Conservation (phyloP, 1,284 basidiomycete genomes). For the Cutaneotrichosporon mucoides region DNA sequence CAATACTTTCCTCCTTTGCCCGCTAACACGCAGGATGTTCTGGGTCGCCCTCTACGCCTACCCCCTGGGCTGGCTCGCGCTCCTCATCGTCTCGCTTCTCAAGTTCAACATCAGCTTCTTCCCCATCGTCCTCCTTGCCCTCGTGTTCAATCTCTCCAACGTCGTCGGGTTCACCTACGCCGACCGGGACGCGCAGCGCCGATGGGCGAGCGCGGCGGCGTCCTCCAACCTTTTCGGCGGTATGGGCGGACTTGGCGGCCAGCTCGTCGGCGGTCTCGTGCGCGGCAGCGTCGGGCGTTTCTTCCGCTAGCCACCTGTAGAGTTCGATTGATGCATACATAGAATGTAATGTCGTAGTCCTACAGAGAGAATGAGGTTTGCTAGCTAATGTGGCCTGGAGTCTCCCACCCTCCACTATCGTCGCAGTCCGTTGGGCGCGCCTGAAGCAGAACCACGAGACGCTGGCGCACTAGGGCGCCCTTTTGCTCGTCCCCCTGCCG, state of each 20-base stretch:
- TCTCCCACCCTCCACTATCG: too few relatives aligned
- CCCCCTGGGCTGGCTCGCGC: slow-evolving; percentile 75
- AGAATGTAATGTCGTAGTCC: neutral
- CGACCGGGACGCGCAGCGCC: slow-evolving; percentile 79
- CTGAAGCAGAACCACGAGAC: too few relatives aligned
- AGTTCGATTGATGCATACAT: slow-evolving; percentile 11
- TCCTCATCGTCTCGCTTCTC: slow-evolving; percentile 80
- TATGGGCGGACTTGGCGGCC: slow-evolving; percentile 64
- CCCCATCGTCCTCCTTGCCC: slow-evolving; percentile 78
- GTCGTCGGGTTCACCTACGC: slow-evolving; percentile 68
- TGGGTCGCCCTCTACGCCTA: slow-evolving; percentile 82
- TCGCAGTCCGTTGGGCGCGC: neutral
- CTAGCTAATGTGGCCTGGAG: too few relatives aligned
- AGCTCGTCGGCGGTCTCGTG: slow-evolving; percentile 70
- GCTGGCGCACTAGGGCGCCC: too few relatives aligned
- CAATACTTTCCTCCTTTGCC: too few relatives aligned
- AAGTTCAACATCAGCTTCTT: slow-evolving; percentile 82
- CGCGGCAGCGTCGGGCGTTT: slow-evolving; percentile 74
- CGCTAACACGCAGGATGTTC: slow-evolving; percentile 19
- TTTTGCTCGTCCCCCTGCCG: too few relatives aligned
- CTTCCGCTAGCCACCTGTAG: slow-evolving; percentile 51
- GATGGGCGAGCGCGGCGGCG: slow-evolving; percentile 68
- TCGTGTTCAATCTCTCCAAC: slow-evolving; percentile 89
- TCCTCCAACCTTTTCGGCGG: slow-evolving; percentile 57
- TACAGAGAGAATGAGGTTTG: too few relatives aligned